Base-by-base conservation (phyloP, 164 flowering plant genomes). In the Cinnamomum chago region DNA sequence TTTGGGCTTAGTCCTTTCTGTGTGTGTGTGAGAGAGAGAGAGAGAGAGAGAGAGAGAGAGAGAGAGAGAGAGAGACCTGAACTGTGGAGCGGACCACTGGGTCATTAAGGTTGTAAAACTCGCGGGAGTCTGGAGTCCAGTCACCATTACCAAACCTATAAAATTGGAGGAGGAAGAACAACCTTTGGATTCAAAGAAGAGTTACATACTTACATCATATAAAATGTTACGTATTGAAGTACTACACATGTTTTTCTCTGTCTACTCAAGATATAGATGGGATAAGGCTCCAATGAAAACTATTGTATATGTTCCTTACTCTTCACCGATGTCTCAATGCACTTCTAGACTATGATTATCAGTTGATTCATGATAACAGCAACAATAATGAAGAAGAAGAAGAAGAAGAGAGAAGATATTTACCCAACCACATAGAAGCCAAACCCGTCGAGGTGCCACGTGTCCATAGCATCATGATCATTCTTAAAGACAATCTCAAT, bases 391-490 rank as follows among this genome's bases (percentile, higher is more conserved):
- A 55, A 2, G n/a, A 27, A 3, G 20, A 28, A 13, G 20, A 67
- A 6, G 14, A 50, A 64, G 35, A 3, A 22, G 15, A 40, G 52
- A 52, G 11, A 40, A 47, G 60, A 66, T 12, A 30, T 77, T 76
- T 84, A 92, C 94, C 97, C 93, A 9, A 92, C 95, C 3, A 85
- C 91, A 50, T 79, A 87, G 82, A 90, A 89, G 0, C 89, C 85
- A 55, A 83, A 90, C 0, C 97, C 95, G 55, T 92, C 95, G 3
- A 90, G 74, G 60, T 92, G 97, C 92, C 92, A 92, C 50, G 88
- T 52, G 72, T 92, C 88, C 71, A 92, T 85, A 22, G 62, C 78
- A 10, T 72, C 64, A 13, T 82, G 58, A 27, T 79, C 72, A 50
- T 89, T 90, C 72, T 80, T 18, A 23, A 92, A 84, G 15, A 90